These are phyloP conservation scores for Lyophyllum atratum DNA, from an alignment of 768 basidiomycete genomes.

Conservation along the genomic window DNA sequence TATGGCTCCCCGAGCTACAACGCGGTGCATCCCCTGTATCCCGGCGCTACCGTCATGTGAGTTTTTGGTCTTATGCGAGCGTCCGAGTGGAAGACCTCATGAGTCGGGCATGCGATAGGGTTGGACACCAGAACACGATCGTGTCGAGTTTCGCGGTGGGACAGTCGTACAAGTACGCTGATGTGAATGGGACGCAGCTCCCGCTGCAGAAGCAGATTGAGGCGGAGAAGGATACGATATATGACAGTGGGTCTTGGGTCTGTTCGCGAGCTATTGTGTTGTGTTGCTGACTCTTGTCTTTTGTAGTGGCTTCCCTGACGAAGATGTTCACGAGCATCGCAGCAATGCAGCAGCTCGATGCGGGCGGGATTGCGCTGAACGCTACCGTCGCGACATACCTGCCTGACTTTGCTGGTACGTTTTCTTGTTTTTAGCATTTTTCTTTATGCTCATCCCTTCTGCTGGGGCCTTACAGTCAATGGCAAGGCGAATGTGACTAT, in stretches of 20 bases:
- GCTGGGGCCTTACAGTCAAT: constrained; percentile 15
- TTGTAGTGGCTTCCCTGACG: constrained; percentile 30
- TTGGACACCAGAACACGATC: constrained; percentile 23
- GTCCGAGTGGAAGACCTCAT: not conserved
- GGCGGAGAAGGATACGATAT: constrained; percentile 23
- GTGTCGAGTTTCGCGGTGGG: constrained; percentile 30
- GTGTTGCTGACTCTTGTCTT: not conserved
- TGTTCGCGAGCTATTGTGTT: not conserved
- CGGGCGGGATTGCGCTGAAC: constrained; percentile 18
- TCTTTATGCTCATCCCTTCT: not conserved
- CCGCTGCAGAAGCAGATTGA: constrained; percentile 15
- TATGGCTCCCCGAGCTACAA: constrained; percentile 24
- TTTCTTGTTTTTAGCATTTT: not conserved
- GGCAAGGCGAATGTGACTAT: constrained; percentile 29
- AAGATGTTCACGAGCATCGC: constrained; percentile 30
- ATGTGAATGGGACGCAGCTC: constrained; percentile 24
- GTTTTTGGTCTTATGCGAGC: not conserved
- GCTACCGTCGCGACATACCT: constrained; percentile 23
- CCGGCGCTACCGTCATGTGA: constrained; percentile 27
- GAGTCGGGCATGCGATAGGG: constrained; percentile 1
- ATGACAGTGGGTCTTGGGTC: constrained; percentile 22
- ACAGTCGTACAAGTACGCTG: constrained; percentile 19
- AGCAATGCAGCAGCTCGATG: constrained; percentile 27
- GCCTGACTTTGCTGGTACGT: constrained; percentile 25
- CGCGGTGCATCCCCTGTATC: constrained; percentile 24